Conservation (phyloP, 1,284 basidiomycete species). For the Ceratobasidium papillatum region DNA sequence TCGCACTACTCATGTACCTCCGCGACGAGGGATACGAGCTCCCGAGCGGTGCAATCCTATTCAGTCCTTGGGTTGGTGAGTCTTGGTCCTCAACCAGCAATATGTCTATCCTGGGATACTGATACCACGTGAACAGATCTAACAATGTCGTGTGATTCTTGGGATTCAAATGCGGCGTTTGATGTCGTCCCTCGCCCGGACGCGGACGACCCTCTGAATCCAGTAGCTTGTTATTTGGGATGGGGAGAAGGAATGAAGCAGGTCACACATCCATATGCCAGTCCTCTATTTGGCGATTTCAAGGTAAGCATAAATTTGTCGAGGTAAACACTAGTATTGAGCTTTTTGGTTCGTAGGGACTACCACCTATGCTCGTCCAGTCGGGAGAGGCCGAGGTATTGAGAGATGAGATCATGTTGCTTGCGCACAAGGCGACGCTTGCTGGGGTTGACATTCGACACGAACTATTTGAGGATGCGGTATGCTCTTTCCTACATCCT, state of each 20-base stretch:
- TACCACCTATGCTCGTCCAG: constrained; percentile 94
- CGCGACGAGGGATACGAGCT: constrained; percentile 83
- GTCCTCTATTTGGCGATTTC: constrained; percentile 94
- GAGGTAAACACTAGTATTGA: neutral
- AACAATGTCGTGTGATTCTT: constrained; percentile 96
- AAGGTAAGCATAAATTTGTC: constrained; percentile 46
- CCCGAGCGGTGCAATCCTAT: constrained; percentile 82
- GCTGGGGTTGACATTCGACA: constrained; percentile 90
- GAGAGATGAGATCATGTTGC: constrained; percentile 89
- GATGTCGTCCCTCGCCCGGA: constrained; percentile 81
- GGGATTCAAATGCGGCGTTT: constrained; percentile 89
- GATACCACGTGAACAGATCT: constrained; percentile 64
- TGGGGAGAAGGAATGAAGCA: constrained; percentile 70
- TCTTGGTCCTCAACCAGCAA: constrained; percentile 44
- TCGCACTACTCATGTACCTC: constrained; percentile 92
- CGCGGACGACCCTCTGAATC: constrained; percentile 89
- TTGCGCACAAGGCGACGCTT: constrained; percentile 92
- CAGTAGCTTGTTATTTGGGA: constrained; percentile 92
- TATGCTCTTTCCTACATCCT: constrained; percentile 60
- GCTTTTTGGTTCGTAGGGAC: constrained; percentile 53
- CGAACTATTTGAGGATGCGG: constrained; percentile 93
- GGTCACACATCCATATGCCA: constrained; percentile 95
- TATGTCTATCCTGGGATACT: neutral
- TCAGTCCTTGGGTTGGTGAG: constrained; percentile 94
- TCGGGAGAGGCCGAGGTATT: constrained; percentile 94